Evolutionary conservation across 345 rosid genomes (phyloP).

Genomic region (Eutrema heterophyllum): DNA sequence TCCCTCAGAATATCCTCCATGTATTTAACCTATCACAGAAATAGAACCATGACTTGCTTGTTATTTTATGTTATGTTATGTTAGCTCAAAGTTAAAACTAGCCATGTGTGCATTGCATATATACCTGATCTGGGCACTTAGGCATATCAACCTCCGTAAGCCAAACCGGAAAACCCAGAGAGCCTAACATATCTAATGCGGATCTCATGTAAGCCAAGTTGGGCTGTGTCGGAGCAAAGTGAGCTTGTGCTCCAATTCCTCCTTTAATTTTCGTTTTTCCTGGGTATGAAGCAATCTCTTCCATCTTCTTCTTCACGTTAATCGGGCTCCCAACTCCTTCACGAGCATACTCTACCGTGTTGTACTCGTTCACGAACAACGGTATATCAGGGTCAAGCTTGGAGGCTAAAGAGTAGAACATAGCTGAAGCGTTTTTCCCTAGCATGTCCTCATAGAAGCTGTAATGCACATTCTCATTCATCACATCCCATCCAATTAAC

Average conservation of each 20-base stretch:
- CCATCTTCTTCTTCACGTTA: slow-evolving; percentile 43
- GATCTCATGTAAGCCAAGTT: slow-evolving; percentile 69
- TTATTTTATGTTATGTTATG: background rate
- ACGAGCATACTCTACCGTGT: slow-evolving; percentile 43
- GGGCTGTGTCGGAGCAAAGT: slow-evolving; percentile 44
- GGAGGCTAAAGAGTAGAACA: slow-evolving; percentile 35
- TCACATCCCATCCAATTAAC: slow-evolving; percentile 66
- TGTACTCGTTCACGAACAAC: slow-evolving; percentile 73
- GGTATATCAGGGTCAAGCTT: slow-evolving; percentile 45
- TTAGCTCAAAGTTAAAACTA: slow-evolving; percentile 5
- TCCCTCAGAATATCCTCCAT: slow-evolving; percentile 66
- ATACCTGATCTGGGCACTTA: slow-evolving; percentile 41
- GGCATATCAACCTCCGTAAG: slow-evolving; percentile 59
- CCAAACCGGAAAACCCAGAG: slow-evolving; percentile 66
- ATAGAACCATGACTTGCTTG: background rate
- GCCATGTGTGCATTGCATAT: background rate
- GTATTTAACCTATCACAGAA: slow-evolving; percentile 34
- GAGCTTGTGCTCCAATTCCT: slow-evolving; percentile 73
- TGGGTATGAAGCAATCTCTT: slow-evolving; percentile 50
- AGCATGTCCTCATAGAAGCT: slow-evolving; percentile 65
- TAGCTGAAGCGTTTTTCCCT: slow-evolving; percentile 50
- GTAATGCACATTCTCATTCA: slow-evolving; percentile 81
- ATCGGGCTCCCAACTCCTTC: slow-evolving; percentile 34
- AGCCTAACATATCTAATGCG: slow-evolving; percentile 46
- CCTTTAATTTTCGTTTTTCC: slow-evolving; percentile 38